Conservation (phyloP, 1,284 basidiomycete species). For the Sutorius eximius region DNA sequence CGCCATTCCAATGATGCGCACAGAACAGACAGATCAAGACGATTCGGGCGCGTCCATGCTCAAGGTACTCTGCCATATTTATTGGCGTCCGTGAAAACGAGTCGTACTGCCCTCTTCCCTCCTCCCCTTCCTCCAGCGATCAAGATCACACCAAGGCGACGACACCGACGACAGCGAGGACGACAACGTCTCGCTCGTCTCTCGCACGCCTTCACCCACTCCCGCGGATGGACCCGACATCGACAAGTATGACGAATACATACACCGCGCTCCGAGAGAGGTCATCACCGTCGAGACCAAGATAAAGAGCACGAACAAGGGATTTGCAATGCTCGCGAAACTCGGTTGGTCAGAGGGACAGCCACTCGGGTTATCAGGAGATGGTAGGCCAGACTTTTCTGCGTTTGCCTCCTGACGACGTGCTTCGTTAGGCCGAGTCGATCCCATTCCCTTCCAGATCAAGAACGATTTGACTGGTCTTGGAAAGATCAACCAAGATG, state of each 20-base stretch:
- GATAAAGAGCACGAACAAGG: constrained; percentile 73
- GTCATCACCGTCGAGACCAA: constrained; percentile 76
- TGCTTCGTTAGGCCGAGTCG: constrained; percentile 59
- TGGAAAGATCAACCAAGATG: constrained; percentile 74
- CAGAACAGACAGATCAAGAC: constrained; percentile 29
- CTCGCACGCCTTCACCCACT: constrained; percentile 66
- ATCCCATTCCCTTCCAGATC: constrained; percentile 76
- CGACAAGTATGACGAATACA: constrained; percentile 70
- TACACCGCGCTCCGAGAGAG: constrained; percentile 51
- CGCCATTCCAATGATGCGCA: constrained; percentile 54
- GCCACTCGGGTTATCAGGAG: constrained; percentile 70
- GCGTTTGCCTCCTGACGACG: background rate
- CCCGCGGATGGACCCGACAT: constrained; percentile 51
- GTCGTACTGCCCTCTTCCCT: constrained; percentile 51
- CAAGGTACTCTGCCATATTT: constrained; percentile 69
- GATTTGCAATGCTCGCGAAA: constrained; percentile 75
- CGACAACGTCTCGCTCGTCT: constrained; percentile 68
- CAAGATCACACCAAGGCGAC: constrained; percentile 42
- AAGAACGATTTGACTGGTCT: constrained; percentile 76
- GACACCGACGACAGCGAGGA: constrained; percentile 48
- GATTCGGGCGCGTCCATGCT: constrained; percentile 7
- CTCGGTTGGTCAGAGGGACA: constrained; percentile 80
- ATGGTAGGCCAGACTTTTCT: constrained; percentile 46
- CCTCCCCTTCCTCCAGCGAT: constrained; percentile 55
- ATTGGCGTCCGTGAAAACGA: constrained; percentile 40